phyloP scores from a whole-genome alignment of 805 yeast genomes.

The Cyberlindnera euphorbiiphila region DNA sequence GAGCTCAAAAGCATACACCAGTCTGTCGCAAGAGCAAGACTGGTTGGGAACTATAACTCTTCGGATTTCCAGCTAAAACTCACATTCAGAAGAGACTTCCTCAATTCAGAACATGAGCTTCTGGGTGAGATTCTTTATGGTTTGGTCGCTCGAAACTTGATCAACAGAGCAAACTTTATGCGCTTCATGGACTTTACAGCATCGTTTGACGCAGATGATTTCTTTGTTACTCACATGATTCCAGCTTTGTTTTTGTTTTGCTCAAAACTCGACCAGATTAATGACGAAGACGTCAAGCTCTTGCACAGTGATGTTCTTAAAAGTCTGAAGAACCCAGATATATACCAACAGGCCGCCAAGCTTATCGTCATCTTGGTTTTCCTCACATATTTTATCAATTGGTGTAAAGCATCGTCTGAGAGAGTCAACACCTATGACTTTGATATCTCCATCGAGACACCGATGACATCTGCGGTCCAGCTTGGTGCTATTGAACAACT shows the following conservation, averaged over 20 bases:
- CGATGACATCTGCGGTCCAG: constrained; percentile 54
- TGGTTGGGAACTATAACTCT: constrained; percentile 47
- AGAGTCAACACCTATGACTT: constrained; percentile 50
- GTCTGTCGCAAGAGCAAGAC: constrained; percentile 44
- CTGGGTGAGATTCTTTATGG: constrained; percentile 64
- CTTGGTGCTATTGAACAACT: constrained; percentile 71
- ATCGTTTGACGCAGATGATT: constrained; percentile 54
- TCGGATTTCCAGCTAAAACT: constrained; percentile 44
- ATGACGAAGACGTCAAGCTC: constrained; percentile 35
- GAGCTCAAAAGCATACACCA: constrained; percentile 54
- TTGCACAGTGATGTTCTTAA: constrained; percentile 36
- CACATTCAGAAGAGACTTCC: constrained; percentile 56
- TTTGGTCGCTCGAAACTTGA: constrained; percentile 36
- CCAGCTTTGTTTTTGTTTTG: constrained; percentile 53
- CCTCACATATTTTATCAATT: constrained; percentile 53
- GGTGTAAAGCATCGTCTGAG: constrained; percentile 54
- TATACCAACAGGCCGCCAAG: constrained; percentile 45
- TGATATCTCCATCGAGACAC: constrained; percentile 50
- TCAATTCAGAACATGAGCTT: constrained; percentile 64
- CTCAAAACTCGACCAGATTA: constrained; percentile 33
- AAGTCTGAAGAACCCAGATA: constrained; percentile 37
- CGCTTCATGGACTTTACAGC: constrained; percentile 43
- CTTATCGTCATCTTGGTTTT: constrained; percentile 49
- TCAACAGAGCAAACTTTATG: constrained; percentile 34
- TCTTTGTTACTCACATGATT: constrained; percentile 57